Base-by-base conservation (phyloP, 176 grass and related monocot species). In the Phyllostachys edulis region DNA sequence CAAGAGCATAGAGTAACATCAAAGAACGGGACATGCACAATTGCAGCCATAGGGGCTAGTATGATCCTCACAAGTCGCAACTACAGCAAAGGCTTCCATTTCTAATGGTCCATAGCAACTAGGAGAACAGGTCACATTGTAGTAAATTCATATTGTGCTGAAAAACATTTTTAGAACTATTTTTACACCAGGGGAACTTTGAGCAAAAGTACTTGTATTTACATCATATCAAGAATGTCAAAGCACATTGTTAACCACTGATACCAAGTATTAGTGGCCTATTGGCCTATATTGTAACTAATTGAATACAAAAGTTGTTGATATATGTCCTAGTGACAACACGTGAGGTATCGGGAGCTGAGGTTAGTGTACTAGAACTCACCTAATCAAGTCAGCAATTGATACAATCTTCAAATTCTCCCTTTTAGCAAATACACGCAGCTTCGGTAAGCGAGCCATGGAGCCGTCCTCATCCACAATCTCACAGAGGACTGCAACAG, bases 301-400 rank as follows among this genome's bases (percentile, higher is more conserved):
- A 51, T 9, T 79, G 24, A 62, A 47, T 73, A 24, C 27, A 4
- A 15, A 70, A 40, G 23, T 2, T 23, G 32, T 57, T 1, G 0
- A 20, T 45, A 71, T 63, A 36, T 73, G 34, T 64, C 71, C 38
- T 75, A 66, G 34, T 29, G 26, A 49, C 61, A 76, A 44, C 61
- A 44, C 39, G 24, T 79, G 14, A 78, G 27, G n/a, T 39, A 85
- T 75, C 45, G 63, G 63, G 71, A 70, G 52, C 65, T 59, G 21
- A 66, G 39, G 44, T 63, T 75, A 76, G 11, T 56, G n/a, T 45
- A 54, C 26, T 24, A 59, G 13, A 68, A 65, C 84, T 87, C 76
- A 90, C 93, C 93, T 88, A 81, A 95, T 90, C 88, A 95, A 89
- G 82, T 97, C 94, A 81, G 94, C 94, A 90, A 97, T 97, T 17